Conservation (phyloP, 176 grass and related monocot species). For the Lolium rigidum region DNA sequence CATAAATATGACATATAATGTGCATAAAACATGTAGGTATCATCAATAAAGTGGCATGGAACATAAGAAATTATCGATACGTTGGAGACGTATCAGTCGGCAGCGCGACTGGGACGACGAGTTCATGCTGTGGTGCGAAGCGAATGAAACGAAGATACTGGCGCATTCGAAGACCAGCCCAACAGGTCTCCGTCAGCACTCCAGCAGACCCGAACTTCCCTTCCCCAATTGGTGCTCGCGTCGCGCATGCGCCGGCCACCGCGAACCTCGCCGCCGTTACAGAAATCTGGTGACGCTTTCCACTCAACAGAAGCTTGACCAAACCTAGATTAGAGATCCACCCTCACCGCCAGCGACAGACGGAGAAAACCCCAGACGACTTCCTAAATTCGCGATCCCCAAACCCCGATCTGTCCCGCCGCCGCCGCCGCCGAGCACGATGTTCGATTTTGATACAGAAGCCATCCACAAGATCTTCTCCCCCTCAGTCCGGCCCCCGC, state of each 20-base stretch:
- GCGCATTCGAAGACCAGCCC: background rate
- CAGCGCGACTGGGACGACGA: no score
- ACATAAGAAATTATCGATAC: no score
- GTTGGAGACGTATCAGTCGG: no score
- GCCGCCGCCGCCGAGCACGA: conserved; percentile 20
- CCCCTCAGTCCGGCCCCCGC: background rate
- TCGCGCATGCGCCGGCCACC: background rate
- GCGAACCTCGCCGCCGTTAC: background rate
- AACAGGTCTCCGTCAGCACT: background rate
- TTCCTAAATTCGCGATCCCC: background rate
- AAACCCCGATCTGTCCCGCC: background rate
- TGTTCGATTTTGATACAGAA: background rate
- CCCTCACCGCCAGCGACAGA: background rate
- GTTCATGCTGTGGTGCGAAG: no score
- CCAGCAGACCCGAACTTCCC: background rate
- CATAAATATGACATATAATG: no score
- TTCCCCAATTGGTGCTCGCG: background rate
- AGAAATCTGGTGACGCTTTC: background rate
- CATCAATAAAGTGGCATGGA: no score
- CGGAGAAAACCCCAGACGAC: background rate
- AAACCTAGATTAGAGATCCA: background rate
- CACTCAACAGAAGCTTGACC: background rate
- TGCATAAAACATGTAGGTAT: no score
- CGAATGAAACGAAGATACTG: background rate
- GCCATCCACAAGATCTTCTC: background rate